Percentiles rank a stretch among this genome's conserved stretches.
These are phyloP conservation scores for Viola odorata DNA, from an alignment of 345 rosid genomes.

Conservation along the genomic window DNA sequence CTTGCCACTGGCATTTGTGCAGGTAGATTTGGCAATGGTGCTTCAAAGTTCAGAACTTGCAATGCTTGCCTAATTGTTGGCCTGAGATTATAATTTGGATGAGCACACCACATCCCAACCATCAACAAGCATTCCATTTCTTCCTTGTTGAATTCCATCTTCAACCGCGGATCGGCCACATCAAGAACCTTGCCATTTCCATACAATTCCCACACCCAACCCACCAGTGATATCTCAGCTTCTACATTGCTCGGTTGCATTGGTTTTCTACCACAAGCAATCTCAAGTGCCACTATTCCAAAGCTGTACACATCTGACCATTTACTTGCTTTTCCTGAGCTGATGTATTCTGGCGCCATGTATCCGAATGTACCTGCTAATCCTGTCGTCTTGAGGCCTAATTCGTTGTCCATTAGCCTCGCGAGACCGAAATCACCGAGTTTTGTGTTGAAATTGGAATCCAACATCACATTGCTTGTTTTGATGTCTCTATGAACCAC, in stretches of 20 bases:
- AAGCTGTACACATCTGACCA: not conserved
- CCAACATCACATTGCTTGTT: conserved; percentile 28
- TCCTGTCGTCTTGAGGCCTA: not conserved
- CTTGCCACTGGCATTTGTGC: too few relatives aligned
- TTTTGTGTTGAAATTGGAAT: conserved; percentile 24
- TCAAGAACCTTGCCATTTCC: not conserved
- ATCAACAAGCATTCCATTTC: not conserved
- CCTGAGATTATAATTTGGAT: not conserved
- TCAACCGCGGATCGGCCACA: not conserved
- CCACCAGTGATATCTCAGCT: too few relatives aligned
- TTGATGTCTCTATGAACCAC: conserved; percentile 38
- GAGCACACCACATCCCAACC: not conserved
- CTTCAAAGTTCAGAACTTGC: not conserved
- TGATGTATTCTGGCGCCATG: not conserved
- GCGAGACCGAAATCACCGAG: conserved; percentile 18
- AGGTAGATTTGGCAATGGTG: not conserved
- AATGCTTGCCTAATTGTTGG: not conserved
- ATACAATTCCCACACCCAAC: not conserved
- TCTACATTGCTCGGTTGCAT: too few relatives aligned
- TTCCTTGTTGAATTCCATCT: not conserved
- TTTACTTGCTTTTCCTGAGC: not conserved
- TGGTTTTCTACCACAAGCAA: not conserved
- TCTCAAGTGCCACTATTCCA: not conserved
- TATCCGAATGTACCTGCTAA: not conserved
- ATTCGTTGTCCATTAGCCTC: not conserved